Base-by-base conservation (phyloP, 306 rosid species). In the Begonia fuchsioides region DNA sequence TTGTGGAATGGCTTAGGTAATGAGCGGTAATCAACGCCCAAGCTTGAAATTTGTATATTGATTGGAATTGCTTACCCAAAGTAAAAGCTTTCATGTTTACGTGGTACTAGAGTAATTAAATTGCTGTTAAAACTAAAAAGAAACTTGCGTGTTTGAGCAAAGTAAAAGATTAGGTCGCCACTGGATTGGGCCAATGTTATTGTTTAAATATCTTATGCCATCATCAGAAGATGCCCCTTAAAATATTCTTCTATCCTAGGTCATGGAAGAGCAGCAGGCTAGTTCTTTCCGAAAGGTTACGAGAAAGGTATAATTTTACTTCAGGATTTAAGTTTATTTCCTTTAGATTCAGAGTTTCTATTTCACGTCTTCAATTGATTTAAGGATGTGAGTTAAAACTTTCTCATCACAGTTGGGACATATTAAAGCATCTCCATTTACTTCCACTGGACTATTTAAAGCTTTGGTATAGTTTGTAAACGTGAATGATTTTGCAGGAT, bases 241-340 rank as follows among this genome's bases (percentile, higher is more conserved):
- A 13, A 50, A 11, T 62, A 60, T 69, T 55, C 51, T 62, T 17
- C 57, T 20, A 66, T n/a, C 62, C 50, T 75, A 92, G 98, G 93
- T 71, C 57, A 72, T 56, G 48, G 94, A 70, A 51, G 52, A 59
- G 62, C 87, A 77, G 66, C 94, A 75, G 69, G 38, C 68, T 32
- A 64, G 50, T 69, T 79, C 82, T 45, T 60, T 85, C 62, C 98
- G 82, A 72, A 92, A 92, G 75, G 53, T 71, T 17, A 77, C 98
- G 13, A 85, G 79, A 57, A 79, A 74, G 86, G 98, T 86, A 68
- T 43, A 64, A 38, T 43, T 46, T 11, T 35, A 47, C 44, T 63
- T 64, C 59, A 54, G 32, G 35, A 4, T 26, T 26, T 26, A 5
- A 26, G 35, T 2, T 4, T 26, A 26, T 26, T 26, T 26, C 7